These are phyloP conservation scores for Melastoma malabathricum DNA, from an alignment of 345 rosid genomes.

Conservation along the genomic window DNA sequence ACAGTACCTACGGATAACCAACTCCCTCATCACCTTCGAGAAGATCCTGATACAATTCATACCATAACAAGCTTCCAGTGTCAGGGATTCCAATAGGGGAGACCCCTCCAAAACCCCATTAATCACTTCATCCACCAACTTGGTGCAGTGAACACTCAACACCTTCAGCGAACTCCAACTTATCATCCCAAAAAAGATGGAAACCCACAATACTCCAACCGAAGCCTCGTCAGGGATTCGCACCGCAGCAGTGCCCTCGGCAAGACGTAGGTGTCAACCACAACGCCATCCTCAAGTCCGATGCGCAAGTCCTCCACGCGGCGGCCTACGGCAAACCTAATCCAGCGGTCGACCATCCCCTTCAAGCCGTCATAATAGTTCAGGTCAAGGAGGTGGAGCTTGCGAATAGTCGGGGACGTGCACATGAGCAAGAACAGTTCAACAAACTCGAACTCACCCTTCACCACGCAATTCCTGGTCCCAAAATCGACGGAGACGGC, in stretches of 20 bases:
- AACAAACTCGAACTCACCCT: too few relatives aligned
- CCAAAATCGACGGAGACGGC: background rate
- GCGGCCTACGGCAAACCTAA: too few relatives aligned
- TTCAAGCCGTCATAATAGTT: too few relatives aligned
- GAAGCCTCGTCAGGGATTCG: background rate
- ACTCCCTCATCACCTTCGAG: too few relatives aligned
- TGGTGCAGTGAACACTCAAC: background rate
- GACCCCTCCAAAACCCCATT: background rate
- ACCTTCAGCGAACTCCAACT: background rate
- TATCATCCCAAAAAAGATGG: background rate
- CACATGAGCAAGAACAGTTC: background rate
- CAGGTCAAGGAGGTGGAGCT: background rate
- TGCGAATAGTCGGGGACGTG: background rate
- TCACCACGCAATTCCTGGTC: background rate
- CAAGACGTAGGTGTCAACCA: too few relatives aligned
- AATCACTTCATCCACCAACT: slow-evolving; percentile 1
- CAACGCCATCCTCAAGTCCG: too few relatives aligned
- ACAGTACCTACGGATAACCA: too few relatives aligned
- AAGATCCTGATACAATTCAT: too few relatives aligned
- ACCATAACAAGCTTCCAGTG: too few relatives aligned
- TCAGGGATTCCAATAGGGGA: background rate
- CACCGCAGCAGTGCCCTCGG: too few relatives aligned
- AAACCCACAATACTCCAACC: background rate
- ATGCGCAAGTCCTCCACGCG: too few relatives aligned
- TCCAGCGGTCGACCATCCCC: too few relatives aligned